A percentile compares a stretch with the other conserved stretches of the same genome.
Conservation (phyloP, 208 protist species). For the Leishmania amazonensis region DNA sequence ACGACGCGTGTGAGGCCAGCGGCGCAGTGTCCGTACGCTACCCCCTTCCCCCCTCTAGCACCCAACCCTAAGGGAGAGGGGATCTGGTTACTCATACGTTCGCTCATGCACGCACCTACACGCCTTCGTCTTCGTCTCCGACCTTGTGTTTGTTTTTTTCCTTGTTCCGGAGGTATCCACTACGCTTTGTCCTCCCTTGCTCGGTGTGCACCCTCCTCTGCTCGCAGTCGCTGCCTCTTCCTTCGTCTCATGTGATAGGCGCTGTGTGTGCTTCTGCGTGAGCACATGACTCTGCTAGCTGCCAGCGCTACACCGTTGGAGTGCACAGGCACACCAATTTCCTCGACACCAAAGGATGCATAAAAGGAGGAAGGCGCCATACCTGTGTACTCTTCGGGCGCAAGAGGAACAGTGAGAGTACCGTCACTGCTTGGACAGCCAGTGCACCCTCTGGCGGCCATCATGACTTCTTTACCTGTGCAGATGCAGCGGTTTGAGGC, state of each 20-base stretch:
- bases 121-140: not conserved
- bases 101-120: not conserved
- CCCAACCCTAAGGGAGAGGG: too few species aligned
- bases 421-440: not conserved
- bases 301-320: not conserved
- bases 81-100: not conserved
- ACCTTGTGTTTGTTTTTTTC: not conserved
- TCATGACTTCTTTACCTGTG: constrained; percentile 1
- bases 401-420: not conserved
- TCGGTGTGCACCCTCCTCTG: not conserved
- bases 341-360: not conserved
- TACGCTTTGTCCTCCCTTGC: not conserved
- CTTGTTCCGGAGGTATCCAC: not conserved
- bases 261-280: not conserved
- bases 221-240: not conserved
- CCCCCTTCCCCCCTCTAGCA: not conserved
- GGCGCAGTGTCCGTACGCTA: not conserved
- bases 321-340: not conserved
- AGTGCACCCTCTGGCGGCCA: not conserved
- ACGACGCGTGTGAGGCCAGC: not conserved
- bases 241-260: not conserved
- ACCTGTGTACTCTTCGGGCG: not conserved
- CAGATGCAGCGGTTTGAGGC: constrained; percentile 18
- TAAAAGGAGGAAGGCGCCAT: not conserved
- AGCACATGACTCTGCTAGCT: not conserved